phyloP scores from a whole-genome alignment of 129 eudicot genomes.

The Silybum marianum region DNA sequence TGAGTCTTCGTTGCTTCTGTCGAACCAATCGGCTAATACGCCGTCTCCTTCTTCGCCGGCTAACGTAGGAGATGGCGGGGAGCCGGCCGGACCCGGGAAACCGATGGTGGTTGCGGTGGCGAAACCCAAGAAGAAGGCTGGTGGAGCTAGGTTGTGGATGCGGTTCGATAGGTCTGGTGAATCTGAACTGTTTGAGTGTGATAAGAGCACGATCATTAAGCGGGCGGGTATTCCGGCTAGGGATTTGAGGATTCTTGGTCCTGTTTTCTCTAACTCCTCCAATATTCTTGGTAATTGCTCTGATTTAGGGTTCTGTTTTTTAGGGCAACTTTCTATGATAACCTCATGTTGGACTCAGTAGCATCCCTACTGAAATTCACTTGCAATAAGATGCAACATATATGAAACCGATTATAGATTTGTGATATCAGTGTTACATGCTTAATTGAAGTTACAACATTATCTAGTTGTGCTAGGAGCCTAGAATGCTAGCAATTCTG shows the following conservation, averaged over 20 bases:
- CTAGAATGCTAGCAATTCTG: not conserved
- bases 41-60: slow-evolving; percentile 38
- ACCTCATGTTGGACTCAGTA: not conserved
- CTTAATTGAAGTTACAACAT: not conserved
- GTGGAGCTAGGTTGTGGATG: slow-evolving; percentile 91
- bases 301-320: slow-evolving; percentile 10
- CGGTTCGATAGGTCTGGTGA: slow-evolving; percentile 74
- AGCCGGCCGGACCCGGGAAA: slow-evolving; percentile 7
- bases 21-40: slow-evolving; percentile 14
- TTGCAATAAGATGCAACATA: not conserved
- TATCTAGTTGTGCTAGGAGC: not conserved
- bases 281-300: slow-evolving; percentile 72
- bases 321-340: not conserved
- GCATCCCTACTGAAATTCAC: not conserved
- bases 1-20: slow-evolving; percentile 22
- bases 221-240: slow-evolving; percentile 86
- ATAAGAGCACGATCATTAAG: slow-evolving; percentile 71
- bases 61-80: not conserved
- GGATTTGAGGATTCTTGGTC: slow-evolving; percentile 96
- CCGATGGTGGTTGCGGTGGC: slow-evolving; percentile 32
- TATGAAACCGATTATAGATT: not conserved
- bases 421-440: not conserved
- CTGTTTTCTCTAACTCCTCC: slow-evolving; percentile 91
- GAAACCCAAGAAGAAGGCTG: slow-evolving; percentile 76
- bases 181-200: slow-evolving; percentile 90